These are phyloP conservation scores for Tagetes patula DNA, from an alignment of 129 eudicot species.

Conservation along the genomic window DNA sequence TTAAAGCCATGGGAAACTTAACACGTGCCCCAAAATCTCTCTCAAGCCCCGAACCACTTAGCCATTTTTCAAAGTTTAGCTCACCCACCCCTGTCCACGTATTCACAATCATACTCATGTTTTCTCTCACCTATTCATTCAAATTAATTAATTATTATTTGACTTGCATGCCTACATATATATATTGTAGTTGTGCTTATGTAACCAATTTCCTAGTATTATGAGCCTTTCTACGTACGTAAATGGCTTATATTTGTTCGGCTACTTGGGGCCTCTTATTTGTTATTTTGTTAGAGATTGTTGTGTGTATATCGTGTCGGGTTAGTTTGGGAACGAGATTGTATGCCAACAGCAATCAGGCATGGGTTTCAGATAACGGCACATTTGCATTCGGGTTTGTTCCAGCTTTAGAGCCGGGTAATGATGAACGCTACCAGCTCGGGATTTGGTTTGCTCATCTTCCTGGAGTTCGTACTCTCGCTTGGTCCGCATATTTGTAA, in stretches of 20 bases:
- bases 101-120: constrained; percentile 4
- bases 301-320: constrained; percentile 36
- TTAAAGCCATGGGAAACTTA: constrained; percentile 4
- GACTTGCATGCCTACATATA: background rate
- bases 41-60: constrained; percentile 6
- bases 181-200: background rate
- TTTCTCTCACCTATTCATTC: no score
- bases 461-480: constrained; percentile 72
- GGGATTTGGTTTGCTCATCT: constrained; percentile 84
- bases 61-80: constrained; percentile 36
- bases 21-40: constrained; percentile 35
- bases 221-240: constrained; percentile 8
- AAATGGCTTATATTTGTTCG: constrained; percentile 30
- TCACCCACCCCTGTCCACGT: constrained; percentile 40
- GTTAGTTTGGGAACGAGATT: constrained; percentile 63
- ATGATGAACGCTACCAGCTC: constrained; percentile 44
- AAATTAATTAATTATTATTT: no score
- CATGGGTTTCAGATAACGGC: constrained; percentile 77
- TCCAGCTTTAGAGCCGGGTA: constrained; percentile 24
- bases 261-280: constrained; percentile 17
- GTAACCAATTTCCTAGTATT: background rate
- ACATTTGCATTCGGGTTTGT: constrained; percentile 92
- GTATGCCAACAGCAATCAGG: constrained; percentile 52
- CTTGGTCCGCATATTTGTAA: constrained; percentile 89
- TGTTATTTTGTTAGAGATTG: constrained; percentile 18